Conservation (phyloP, 805 yeast species). For the Ogataea paraovalis region DNA sequence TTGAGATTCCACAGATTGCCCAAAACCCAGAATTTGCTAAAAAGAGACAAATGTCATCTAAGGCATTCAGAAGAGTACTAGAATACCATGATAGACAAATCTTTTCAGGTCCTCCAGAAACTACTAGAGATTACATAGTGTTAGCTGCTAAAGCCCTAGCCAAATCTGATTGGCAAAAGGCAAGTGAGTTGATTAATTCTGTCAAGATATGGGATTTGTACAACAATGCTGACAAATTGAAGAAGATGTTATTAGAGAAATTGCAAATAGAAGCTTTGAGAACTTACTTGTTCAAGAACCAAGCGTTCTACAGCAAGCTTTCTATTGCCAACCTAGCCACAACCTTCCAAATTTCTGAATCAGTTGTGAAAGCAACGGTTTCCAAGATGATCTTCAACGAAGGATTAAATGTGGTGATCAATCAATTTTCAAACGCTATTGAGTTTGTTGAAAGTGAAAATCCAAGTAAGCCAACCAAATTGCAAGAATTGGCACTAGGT, state of each 20-base stretch:
- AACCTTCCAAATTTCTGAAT: slow-evolving; percentile 59
- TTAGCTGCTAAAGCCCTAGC: slow-evolving; percentile 87
- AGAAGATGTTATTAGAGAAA: slow-evolving; percentile 68
- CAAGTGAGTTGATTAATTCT: slow-evolving; percentile 65
- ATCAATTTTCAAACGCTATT: slow-evolving; percentile 58
- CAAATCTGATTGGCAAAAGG: slow-evolving; percentile 83
- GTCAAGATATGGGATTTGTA: slow-evolving; percentile 85
- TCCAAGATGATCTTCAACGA: slow-evolving; percentile 72
- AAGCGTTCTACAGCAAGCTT: slow-evolving; percentile 68
- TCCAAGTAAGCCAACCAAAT: slow-evolving; percentile 59
- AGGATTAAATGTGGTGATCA: slow-evolving; percentile 73
- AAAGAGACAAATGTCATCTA: slow-evolving; percentile 48
- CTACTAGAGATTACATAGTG: slow-evolving; percentile 88
- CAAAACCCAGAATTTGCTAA: slow-evolving; percentile 64
- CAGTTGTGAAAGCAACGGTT: slow-evolving; percentile 57
- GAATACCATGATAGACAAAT: slow-evolving; percentile 93
- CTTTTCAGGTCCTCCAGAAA: slow-evolving; percentile 97
- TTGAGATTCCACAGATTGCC: slow-evolving; percentile 90
- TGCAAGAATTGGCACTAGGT: slow-evolving; percentile 83
- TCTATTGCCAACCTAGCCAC: slow-evolving; percentile 62
- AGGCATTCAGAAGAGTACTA: slow-evolving; percentile 85
- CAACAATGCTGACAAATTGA: slow-evolving; percentile 63
- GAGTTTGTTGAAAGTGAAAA: slow-evolving; percentile 65
- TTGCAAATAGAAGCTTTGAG: slow-evolving; percentile 88
- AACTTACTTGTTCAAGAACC: slow-evolving; percentile 86